These are phyloP conservation scores for Pistacia atlantica DNA, from an alignment of 345 rosid species.

Conservation along the genomic window DNA sequence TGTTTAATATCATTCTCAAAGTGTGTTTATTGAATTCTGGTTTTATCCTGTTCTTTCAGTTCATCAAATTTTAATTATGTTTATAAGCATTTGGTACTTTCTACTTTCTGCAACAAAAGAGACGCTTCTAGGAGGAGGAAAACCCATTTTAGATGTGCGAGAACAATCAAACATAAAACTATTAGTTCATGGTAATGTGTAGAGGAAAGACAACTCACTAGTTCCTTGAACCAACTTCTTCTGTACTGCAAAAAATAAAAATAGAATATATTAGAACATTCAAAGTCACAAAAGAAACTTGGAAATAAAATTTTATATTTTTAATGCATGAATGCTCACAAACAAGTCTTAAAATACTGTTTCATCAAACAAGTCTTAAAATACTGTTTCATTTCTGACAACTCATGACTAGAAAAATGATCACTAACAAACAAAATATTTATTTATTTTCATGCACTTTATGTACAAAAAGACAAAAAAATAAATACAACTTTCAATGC, in stretches of 20 bases:
- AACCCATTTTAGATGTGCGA: neutral
- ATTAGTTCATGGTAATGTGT: neutral
- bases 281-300: neutral
- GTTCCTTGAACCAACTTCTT: constrained; percentile 43
- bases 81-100: neutral
- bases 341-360: neutral
- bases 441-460: too few species aligned
- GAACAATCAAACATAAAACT: neutral
- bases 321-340: neutral
- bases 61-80: neutral
- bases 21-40: neutral
- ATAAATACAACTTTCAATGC: neutral
- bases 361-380: neutral
- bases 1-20: neutral
- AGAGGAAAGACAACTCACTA: constrained; percentile 37
- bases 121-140: neutral
- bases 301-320: neutral
- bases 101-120: neutral
- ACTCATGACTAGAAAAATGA: neutral
- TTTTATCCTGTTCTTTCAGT: neutral
- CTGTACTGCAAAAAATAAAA: constrained; percentile 38
- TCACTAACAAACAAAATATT: too few species aligned
- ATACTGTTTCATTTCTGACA: neutral
- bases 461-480: neutral
- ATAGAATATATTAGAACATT: constrained; percentile 15